Evolutionary conservation across 306 rosid genomes (phyloP).

Genomic region (Prunus mongolica): DNA sequence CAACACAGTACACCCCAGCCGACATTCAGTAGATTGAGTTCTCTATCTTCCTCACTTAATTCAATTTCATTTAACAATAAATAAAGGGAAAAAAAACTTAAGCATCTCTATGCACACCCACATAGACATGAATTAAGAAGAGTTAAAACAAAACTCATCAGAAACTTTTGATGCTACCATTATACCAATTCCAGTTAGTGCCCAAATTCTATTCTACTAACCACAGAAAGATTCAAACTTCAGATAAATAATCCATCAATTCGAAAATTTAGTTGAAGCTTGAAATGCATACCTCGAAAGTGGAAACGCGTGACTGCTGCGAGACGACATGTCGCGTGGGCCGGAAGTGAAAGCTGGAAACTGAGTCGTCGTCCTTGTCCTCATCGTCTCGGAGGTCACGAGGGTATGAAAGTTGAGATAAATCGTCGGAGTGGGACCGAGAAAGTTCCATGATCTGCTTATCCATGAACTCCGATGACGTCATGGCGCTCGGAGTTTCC

Average conservation of each 20-base stretch:
- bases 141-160: no score
- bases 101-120: not conserved
- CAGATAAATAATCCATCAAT: no score
- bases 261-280: not conserved
- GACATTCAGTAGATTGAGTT: not conserved
- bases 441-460: slow-evolving; percentile 35
- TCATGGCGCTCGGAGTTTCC: slow-evolving; percentile 14
- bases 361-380: slow-evolving; percentile 17
- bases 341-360: slow-evolving; percentile 23
- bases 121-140: no score
- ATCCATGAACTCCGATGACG: slow-evolving; percentile 33
- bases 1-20: not conserved
- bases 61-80: not conserved
- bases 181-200: not conserved
- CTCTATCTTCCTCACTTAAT: not conserved
- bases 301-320: slow-evolving; percentile 5
- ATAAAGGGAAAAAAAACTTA: not conserved
- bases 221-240: not conserved
- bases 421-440: slow-evolving; percentile 35
- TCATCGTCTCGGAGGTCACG: slow-evolving; percentile 3
- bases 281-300: slow-evolving; percentile 15
- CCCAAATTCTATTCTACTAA: not conserved
- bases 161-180: no score
- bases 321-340: slow-evolving; percentile 18
- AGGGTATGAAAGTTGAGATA: slow-evolving; percentile 20